These are phyloP conservation scores for Coriolopsis trogii DNA, from an alignment of 1,284 basidiomycete genomes.

Conservation along the genomic window DNA sequence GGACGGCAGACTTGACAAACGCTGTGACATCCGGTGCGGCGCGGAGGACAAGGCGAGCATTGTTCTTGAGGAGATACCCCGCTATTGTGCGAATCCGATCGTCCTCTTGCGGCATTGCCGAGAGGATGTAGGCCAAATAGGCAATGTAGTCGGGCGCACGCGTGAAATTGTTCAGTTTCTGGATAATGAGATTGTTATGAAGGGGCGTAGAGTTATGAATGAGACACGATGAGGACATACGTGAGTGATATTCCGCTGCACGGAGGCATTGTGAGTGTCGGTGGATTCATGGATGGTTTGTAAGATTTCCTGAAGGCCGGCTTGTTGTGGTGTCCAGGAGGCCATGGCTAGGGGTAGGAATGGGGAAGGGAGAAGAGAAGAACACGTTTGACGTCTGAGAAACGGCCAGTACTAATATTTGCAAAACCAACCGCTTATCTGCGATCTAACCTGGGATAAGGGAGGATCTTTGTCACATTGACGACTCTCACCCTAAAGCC, in stretches of 20 bases:
- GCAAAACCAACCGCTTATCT: slow-evolving; percentile 10
- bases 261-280: slow-evolving; percentile 62
- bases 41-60: slow-evolving; percentile 72
- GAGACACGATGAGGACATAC: slow-evolving; percentile 44
- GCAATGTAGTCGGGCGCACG: slow-evolving; percentile 93
- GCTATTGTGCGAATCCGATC: slow-evolving; percentile 94
- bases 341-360: slow-evolving; percentile 45
- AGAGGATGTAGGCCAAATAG: slow-evolving; percentile 94
- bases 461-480: slow-evolving; percentile 1
- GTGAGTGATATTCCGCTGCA: slow-evolving; percentile 77
- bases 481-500: neutral
- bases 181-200: slow-evolving; percentile 23
- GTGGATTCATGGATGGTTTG: slow-evolving; percentile 86
- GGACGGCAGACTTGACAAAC: slow-evolving; percentile 84
- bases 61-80: slow-evolving; percentile 97
- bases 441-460: slow-evolving; percentile 10
- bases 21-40: slow-evolving; percentile 69
- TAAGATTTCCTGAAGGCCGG: slow-evolving; percentile 82
- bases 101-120: slow-evolving; percentile 80
- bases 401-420: slow-evolving; percentile 16
- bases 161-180: slow-evolving; percentile 92
- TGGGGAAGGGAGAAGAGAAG: slow-evolving; percentile 33
- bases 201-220: slow-evolving; percentile 13
- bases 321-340: slow-evolving; percentile 76
- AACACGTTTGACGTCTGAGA: slow-evolving; percentile 10